phyloP scores from a whole-genome alignment of 192 early-diverging fungal genomes.

The Umbelopsis sp. region DNA sequence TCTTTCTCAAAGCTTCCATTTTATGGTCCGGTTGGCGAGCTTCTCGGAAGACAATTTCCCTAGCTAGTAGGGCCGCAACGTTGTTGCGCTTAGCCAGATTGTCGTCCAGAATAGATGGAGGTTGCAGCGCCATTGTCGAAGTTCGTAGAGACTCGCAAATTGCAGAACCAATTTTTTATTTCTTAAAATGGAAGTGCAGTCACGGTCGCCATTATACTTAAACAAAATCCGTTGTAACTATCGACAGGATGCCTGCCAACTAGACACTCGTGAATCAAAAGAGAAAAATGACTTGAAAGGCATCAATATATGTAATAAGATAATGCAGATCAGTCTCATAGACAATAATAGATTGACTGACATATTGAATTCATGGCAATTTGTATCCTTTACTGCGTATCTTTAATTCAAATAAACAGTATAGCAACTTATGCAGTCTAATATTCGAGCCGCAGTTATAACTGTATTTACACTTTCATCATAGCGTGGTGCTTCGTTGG shows the following conservation, averaged over 20 bases:
- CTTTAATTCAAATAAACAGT: no score
- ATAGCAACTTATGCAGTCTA: conserved; percentile 10
- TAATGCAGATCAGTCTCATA: no score
- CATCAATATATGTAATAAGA: no score
- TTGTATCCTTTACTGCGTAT: no score
- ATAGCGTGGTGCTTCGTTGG: not conserved
- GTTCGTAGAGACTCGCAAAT: not conserved
- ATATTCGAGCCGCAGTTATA: not conserved
- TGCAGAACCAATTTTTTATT: conserved; percentile 1
- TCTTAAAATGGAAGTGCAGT: not conserved
- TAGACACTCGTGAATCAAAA: no score
- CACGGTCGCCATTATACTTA: no score
- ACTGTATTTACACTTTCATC: not conserved
- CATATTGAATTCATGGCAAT: no score
- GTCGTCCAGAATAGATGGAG: conserved; percentile 1
- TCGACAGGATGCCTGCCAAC: no score
- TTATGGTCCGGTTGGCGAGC: conserved; percentile 37
- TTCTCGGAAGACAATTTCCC: conserved; percentile 33
- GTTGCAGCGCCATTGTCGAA: conserved; percentile 12
- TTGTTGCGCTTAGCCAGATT: conserved; percentile 26
- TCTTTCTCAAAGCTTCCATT: conserved; percentile 31
- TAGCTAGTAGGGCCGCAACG: conserved; percentile 25
- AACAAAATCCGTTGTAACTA: no score
- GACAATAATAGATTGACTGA: no score
- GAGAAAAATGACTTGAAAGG: no score